A percentile compares a stretch with the other conserved stretches of the same genome.
Conservation (phyloP, 73 alveolate species). For the Paramecium caudatum region DNA sequence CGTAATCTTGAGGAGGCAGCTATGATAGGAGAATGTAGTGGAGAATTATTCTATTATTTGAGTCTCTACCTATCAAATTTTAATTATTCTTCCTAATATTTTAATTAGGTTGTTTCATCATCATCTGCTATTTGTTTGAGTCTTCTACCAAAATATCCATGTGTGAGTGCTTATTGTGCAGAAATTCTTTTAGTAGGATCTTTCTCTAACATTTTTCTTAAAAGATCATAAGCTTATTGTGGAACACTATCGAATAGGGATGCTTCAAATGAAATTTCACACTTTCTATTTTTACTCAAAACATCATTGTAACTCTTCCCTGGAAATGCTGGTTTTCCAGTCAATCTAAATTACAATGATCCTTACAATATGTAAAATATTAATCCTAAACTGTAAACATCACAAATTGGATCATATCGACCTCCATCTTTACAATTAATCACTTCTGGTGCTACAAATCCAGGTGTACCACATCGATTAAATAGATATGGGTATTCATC, state of each 20-base stretch:
- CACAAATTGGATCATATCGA: slow-evolving; percentile 75
- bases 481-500: slow-evolving; percentile 61
- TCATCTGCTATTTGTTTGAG: not conserved
- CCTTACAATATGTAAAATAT: slow-evolving; percentile 72
- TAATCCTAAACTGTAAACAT: slow-evolving; percentile 71
- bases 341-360: slow-evolving; percentile 59
- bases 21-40: slow-evolving; percentile 53
- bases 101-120: not conserved
- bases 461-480: slow-evolving; percentile 78
- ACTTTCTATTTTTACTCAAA: slow-evolving; percentile 79
- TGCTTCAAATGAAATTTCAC: slow-evolving; percentile 79
- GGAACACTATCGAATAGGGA: slow-evolving; percentile 60
- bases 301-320: slow-evolving; percentile 86
- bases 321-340: slow-evolving; percentile 90
- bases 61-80: slow-evolving; percentile 53
- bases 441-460: slow-evolving; percentile 80
- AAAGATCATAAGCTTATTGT: slow-evolving; percentile 74
- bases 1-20: slow-evolving; percentile 31
- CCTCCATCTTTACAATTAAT: slow-evolving; percentile 72
- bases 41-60: slow-evolving; percentile 22
- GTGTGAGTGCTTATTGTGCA: slow-evolving; percentile 86
- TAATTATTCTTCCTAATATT: slow-evolving; percentile 40
- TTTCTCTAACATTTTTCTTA: slow-evolving; percentile 83
- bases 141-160: slow-evolving; percentile 74
- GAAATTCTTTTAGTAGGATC: slow-evolving; percentile 87